phyloP scores from a whole-genome alignment of 2,329 filamentous ascomycete genomes.

The Epichloe amarillans region DNA sequence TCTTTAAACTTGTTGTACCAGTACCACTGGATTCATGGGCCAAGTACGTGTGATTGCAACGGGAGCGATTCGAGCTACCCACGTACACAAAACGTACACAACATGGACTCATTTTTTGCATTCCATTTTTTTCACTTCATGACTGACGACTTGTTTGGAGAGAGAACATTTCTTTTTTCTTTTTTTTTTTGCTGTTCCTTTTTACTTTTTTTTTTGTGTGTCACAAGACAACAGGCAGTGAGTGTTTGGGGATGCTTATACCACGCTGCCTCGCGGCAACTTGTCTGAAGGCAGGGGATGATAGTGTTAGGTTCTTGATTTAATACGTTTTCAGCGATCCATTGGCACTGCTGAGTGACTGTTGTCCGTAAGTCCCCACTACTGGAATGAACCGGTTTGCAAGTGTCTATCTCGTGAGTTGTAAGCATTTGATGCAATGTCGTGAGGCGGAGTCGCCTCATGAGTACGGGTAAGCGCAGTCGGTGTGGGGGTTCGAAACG shows the following conservation, averaged over 20 bases:
- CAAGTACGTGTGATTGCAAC: background rate
- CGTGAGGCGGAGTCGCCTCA: too few relatives aligned
- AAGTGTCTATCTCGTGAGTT: too few relatives aligned
- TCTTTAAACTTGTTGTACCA: background rate
- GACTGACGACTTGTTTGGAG: constrained; percentile 7
- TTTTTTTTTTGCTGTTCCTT: background rate
- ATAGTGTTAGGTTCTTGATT: constrained; percentile 7
- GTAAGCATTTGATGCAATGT: too few relatives aligned
- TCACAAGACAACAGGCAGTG: background rate
- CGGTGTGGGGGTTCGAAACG: background rate
- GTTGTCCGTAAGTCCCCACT: too few relatives aligned
- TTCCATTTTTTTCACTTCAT: constrained; percentile 6
- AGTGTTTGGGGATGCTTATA: constrained; percentile 14
- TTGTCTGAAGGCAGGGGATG: constrained; percentile 16
- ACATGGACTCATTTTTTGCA: constrained; percentile 1
- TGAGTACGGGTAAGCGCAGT: too few relatives aligned
- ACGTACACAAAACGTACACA: too few relatives aligned
- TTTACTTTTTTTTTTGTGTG: background rate
- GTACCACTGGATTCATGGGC: background rate
- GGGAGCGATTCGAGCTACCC: background rate
- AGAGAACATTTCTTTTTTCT: background rate
- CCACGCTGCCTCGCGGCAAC: constrained; percentile 36
- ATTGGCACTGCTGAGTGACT: background rate
- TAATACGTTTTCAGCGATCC: constrained; percentile 1
- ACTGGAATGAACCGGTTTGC: too few relatives aligned